A percentile compares a stretch with the other conserved stretches of the same genome.
phyloP scores from a whole-genome alignment of 805 yeast genomes.

The Diddensiella santjacobensis region DNA sequence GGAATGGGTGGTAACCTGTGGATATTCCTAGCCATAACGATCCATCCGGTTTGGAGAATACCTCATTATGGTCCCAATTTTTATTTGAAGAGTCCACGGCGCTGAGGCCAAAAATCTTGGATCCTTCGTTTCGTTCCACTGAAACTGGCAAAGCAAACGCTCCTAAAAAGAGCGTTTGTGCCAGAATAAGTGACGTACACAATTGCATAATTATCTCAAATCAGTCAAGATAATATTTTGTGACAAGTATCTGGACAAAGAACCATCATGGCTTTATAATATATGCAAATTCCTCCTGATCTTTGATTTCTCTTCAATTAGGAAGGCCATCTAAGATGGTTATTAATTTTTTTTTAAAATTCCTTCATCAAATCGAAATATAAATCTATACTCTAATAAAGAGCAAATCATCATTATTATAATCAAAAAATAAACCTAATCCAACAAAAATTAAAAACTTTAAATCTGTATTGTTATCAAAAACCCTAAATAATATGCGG shows the following conservation, averaged over 20 bases:
- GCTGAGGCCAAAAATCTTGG: neutral
- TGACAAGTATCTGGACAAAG: neutral
- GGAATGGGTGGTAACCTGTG: neutral
- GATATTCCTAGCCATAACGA: constrained; percentile 8
- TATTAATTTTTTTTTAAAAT: too few relatives aligned
- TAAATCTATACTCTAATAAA: too few relatives aligned
- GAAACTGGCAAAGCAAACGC: constrained; percentile 11
- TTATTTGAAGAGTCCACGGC: neutral
- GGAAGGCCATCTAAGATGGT: neutral
- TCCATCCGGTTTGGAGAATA: constrained; percentile 11
- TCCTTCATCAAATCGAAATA: too few relatives aligned
- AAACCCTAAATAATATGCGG: too few relatives aligned
- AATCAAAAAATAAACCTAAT: too few relatives aligned
- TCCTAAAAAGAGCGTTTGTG: constrained; percentile 13
- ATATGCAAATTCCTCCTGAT: constrained; percentile 1
- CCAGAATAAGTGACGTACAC: constrained; percentile 10
- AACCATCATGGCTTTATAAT: constrained; percentile 1
- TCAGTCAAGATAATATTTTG: neutral
- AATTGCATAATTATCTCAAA: constrained; percentile 7
- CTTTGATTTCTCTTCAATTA: neutral
- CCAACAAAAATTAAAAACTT: too few relatives aligned
- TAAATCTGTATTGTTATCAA: too few relatives aligned
- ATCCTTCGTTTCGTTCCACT: neutral
- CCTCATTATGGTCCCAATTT: neutral
- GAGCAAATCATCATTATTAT: too few relatives aligned